Conservation (phyloP, 257 asterid genomes). For the Plectranthus barbatus region DNA sequence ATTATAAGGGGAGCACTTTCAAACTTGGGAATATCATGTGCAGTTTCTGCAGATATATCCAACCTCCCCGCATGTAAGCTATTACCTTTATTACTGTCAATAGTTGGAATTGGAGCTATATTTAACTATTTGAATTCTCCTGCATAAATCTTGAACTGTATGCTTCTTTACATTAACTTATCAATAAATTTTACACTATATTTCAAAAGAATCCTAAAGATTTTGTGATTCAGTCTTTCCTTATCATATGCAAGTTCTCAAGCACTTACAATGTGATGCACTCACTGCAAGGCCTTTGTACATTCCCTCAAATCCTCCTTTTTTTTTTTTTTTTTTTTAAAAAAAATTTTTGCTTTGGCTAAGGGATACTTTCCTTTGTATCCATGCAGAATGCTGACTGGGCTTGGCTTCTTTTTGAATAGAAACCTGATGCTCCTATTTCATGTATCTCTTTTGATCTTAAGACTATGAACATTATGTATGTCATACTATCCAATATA, state of each 20-base stretch:
- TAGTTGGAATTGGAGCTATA: background rate
- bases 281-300: background rate
- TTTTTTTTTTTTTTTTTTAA: no score
- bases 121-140: background rate
- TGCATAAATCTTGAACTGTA: background rate
- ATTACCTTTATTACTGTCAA: conserved; percentile 6
- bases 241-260: background rate
- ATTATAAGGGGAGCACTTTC: conserved; percentile 96
- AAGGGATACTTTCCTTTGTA: background rate
- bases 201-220: background rate
- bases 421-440: background rate
- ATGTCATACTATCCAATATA: no score
- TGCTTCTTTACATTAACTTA: background rate
- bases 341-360: background rate
- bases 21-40: conserved; percentile 98
- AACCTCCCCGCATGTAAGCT: conserved; percentile 94
- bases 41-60: conserved; percentile 97
- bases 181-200: background rate
- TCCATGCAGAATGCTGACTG: background rate
- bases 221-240: background rate
- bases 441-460: no score
- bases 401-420: background rate
- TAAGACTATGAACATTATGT: no score
- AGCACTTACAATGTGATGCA: background rate
- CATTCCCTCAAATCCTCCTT: background rate